Conservation (phyloP, 495 filamentous ascomycete genomes). For the Parathielavia appendiculata region DNA sequence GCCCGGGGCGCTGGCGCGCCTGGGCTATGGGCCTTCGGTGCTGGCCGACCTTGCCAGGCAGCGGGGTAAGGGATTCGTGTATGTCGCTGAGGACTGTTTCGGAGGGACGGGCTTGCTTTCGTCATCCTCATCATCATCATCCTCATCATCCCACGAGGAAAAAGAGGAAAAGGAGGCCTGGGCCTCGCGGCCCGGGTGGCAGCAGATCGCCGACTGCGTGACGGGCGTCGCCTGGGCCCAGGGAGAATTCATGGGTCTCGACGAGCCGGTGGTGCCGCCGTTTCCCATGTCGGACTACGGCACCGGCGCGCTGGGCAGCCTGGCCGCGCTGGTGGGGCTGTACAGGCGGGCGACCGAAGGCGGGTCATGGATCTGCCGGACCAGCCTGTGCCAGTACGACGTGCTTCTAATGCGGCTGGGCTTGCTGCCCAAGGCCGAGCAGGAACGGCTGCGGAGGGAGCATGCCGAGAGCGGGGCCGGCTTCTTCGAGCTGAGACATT, state of each 20-base stretch:
- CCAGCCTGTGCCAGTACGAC: constrained; percentile 58
- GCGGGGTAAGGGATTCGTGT: constrained; percentile 58
- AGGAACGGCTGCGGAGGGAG: constrained; percentile 49
- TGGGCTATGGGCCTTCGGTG: constrained; percentile 55
- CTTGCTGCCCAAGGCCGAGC: constrained; percentile 52
- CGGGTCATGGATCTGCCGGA: constrained; percentile 60
- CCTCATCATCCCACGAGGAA: neutral
- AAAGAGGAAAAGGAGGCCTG: constrained; percentile 32
- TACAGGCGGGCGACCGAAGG: constrained; percentile 56
- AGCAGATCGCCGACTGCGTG: constrained; percentile 55
- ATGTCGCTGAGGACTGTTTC: constrained; percentile 70
- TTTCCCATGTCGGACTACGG: constrained; percentile 82
- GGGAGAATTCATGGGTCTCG: constrained; percentile 63
- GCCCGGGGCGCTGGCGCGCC: constrained; percentile 58
- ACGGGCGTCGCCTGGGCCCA: constrained; percentile 67
- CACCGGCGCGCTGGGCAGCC: constrained; percentile 60
- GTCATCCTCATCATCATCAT: neutral
- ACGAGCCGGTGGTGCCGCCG: constrained; percentile 68
- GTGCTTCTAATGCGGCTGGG: constrained; percentile 61
- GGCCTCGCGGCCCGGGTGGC: constrained; percentile 50
- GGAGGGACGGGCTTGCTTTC: constrained; percentile 37
- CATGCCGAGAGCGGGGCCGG: constrained; percentile 42
- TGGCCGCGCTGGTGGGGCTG: constrained; percentile 59
- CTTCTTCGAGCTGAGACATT: constrained; percentile 62
- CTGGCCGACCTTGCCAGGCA: constrained; percentile 47